Evolutionary conservation across 345 rosid genomes (phyloP).

Genomic region (Salix viminalis): DNA sequence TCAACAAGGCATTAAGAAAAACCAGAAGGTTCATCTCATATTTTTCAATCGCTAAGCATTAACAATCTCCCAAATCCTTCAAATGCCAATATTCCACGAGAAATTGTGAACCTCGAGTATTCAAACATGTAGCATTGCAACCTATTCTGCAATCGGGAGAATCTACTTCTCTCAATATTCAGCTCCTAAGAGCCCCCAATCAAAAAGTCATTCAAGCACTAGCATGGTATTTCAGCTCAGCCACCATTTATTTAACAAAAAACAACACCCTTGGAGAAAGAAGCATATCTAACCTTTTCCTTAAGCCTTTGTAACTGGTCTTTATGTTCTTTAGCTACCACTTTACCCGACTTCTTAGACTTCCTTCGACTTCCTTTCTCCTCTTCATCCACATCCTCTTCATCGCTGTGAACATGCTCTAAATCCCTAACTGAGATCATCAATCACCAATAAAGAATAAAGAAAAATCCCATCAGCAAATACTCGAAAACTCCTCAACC

Average conservation of each 20-base stretch:
- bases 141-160: not conserved
- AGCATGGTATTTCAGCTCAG: not conserved
- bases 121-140: not conserved
- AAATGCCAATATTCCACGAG: not conserved
- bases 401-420: slow-evolving; percentile 25
- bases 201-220: not conserved
- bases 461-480: not conserved
- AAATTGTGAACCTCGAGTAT: not conserved
- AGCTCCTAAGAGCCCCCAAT: not conserved
- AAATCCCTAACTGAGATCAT: slow-evolving; percentile 12
- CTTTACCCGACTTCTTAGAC: slow-evolving; percentile 32
- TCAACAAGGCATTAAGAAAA: not conserved
- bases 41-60: not conserved
- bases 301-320: slow-evolving; percentile 63
- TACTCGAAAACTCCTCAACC: not conserved
- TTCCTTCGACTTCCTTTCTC: not conserved
- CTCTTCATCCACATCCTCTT: slow-evolving; percentile 10
- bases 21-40: not conserved
- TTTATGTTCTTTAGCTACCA: slow-evolving; percentile 61
- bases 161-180: not conserved
- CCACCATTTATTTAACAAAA: not conserved
- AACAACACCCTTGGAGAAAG: not conserved
- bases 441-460: not conserved
- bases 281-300: slow-evolving; percentile 44
- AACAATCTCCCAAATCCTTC: no score